A percentile compares a stretch with the other conserved stretches of the same genome.
These are phyloP conservation scores for Nakazawaea molendinolei DNA, from an alignment of 805 yeast genomes.

Conservation along the genomic window DNA sequence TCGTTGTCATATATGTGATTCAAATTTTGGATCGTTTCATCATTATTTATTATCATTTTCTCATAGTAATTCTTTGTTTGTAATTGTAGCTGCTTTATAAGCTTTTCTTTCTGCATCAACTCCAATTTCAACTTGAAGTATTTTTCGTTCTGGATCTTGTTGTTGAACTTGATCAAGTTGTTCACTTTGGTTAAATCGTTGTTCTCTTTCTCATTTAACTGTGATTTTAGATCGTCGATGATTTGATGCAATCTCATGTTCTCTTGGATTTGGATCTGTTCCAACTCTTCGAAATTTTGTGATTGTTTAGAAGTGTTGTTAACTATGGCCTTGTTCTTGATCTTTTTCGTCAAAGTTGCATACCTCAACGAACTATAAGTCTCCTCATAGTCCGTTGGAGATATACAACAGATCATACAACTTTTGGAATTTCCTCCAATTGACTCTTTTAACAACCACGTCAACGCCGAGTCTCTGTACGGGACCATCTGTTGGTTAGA, in stretches of 20 bases:
- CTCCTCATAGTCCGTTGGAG: slow-evolving; percentile 75
- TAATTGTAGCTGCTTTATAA: neutral
- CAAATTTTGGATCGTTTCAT: neutral
- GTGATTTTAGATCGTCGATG: slow-evolving; percentile 8
- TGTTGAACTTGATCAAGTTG: slow-evolving; percentile 14
- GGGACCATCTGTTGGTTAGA: slow-evolving; percentile 41
- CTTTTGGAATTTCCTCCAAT: slow-evolving; percentile 80
- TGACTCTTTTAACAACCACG: slow-evolving; percentile 70
- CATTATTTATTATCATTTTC: neutral
- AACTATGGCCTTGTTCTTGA: slow-evolving; percentile 52
- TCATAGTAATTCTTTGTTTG: slow-evolving; percentile 1
- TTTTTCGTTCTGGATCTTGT: slow-evolving; percentile 16
- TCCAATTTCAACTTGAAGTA: slow-evolving; percentile 8
- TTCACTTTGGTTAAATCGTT: slow-evolving; percentile 8
- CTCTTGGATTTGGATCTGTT: slow-evolving; percentile 6
- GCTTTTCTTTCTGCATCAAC: slow-evolving; percentile 1
- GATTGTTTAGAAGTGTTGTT: slow-evolving; percentile 23
- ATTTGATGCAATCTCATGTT: slow-evolving; percentile 7
- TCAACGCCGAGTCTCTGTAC: slow-evolving; percentile 67
- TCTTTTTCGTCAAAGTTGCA: slow-evolving; percentile 69
- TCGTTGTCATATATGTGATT: slow-evolving; percentile 3
- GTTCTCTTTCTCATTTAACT: slow-evolving; percentile 6
- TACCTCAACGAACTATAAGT: slow-evolving; percentile 69
- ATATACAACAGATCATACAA: slow-evolving; percentile 81
- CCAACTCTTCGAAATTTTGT: slow-evolving; percentile 12